A percentile compares a stretch with the other conserved stretches of the same genome.
Conservation (phyloP, 169 alveolate species). For the Eimeria sp. region DNA sequence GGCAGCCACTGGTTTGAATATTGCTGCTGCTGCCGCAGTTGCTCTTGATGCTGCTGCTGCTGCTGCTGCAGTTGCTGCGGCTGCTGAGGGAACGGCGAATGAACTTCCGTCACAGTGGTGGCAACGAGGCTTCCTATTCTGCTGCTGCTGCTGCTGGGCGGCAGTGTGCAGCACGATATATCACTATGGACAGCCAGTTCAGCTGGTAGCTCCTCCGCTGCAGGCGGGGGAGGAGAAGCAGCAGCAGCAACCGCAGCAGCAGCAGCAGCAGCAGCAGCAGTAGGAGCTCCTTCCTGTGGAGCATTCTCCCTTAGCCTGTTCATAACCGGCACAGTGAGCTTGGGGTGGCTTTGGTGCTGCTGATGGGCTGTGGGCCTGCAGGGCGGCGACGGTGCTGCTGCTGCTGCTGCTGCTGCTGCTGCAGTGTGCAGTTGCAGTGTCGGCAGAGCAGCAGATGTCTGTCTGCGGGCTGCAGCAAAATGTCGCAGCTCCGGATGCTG, state of each 20-base stretch:
- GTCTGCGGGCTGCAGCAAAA: conserved; percentile 20
- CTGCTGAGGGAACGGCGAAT: conserved; percentile 9
- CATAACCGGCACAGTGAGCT: conserved; percentile 17
- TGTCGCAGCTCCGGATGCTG: background rate
- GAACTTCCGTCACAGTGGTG: conserved; percentile 48
- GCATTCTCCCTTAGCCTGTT: background rate
- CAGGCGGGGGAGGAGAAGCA: background rate
- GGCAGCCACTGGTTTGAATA: background rate
- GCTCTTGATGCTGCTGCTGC: conserved; percentile 10
- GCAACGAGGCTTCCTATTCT: conserved; percentile 63
- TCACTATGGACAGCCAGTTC: conserved; percentile 11
- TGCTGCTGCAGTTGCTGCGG: conserved; percentile 37
- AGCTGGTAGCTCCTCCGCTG: background rate
- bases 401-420: background rate
- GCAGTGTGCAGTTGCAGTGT: background rate
- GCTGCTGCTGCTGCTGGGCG: conserved; percentile 69
- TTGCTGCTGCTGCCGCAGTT: background rate
- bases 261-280: background rate
- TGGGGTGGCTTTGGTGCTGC: conserved; percentile 32
- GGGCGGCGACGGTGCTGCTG: conserved; percentile 13
- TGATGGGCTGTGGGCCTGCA: conserved; percentile 13
- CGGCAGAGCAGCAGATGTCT: background rate
- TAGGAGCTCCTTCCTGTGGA: background rate
- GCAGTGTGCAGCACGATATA: conserved; percentile 43
- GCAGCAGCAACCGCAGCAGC: background rate